Evolutionary conservation across 108 stramenopile species (phyloP).

Genomic region (Cyclostephanos invisitatus): DNA sequence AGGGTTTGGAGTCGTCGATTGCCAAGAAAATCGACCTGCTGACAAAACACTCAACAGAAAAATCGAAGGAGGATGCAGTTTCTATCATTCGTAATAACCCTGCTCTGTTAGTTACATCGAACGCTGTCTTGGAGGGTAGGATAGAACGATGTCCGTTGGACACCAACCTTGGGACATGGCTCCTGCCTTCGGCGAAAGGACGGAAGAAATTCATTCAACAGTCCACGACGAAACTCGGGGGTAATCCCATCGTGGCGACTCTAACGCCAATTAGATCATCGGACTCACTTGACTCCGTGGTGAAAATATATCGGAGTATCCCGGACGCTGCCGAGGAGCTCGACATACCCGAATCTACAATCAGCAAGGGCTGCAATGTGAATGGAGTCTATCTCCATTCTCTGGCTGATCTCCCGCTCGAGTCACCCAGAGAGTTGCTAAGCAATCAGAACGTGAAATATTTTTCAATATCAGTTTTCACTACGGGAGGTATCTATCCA

Average conservation of each 20-base stretch:
- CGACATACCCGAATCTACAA: conserved; percentile 12
- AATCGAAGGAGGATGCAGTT: conserved; percentile 15
- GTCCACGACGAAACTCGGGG: neutral
- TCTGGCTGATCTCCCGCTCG: neutral
- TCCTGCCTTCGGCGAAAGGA: conserved; percentile 32
- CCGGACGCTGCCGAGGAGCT: conserved; percentile 21
- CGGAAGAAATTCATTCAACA: conserved; percentile 20
- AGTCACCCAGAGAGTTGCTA: neutral
- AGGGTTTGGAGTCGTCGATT: conserved; percentile 49
- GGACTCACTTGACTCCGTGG: conserved; percentile 22
- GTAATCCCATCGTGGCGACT: conserved; percentile 9
- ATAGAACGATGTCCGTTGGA: conserved; percentile 18
- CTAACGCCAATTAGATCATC: neutral
- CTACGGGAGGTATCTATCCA: conserved; percentile 45
- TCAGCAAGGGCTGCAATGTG: conserved; percentile 15
- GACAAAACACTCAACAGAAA: conserved; percentile 1
- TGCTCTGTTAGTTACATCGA: conserved; percentile 36
- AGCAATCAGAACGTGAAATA: neutral
- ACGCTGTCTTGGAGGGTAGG: conserved; percentile 26
- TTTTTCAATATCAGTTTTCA: conserved; percentile 32
- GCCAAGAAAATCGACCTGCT: conserved; percentile 46
- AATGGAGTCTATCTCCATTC: conserved; percentile 25
- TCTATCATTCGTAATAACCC: conserved; percentile 47
- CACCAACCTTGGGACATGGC: conserved; percentile 18
- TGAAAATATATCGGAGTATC: conserved; percentile 19